phyloP scores from a whole-genome alignment of 148 eudicot species.

The Bassia scoparia region DNA sequence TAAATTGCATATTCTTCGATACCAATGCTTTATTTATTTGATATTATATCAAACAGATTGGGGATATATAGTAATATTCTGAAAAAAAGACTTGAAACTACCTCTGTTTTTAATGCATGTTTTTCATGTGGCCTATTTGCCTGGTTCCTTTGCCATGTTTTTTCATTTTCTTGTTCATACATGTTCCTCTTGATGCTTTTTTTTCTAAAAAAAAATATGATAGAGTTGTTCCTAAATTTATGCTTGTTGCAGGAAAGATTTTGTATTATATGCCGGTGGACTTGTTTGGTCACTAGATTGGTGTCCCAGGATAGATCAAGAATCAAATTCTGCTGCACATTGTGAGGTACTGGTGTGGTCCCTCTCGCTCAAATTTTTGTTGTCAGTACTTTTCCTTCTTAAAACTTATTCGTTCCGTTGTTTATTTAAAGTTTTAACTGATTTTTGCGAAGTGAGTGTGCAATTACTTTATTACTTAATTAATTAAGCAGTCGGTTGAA shows the following conservation, averaged over 20 bases:
- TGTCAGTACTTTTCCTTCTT: background rate
- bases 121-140: background rate
- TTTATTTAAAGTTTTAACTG: background rate
- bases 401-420: background rate
- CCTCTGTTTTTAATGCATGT: background rate
- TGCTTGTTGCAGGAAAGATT: constrained; percentile 72
- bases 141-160: background rate
- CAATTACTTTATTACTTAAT: no score
- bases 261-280: constrained; percentile 80
- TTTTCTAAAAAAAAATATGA: no score
- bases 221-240: constrained; percentile 20
- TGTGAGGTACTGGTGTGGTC: constrained; percentile 50
- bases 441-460: background rate
- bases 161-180: background rate
- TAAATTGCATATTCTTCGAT: background rate
- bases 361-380: background rate
- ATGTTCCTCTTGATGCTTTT: constrained; percentile 1
- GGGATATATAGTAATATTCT: background rate
- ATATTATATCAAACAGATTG: background rate
- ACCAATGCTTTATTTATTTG: background rate
- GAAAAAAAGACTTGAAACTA: background rate
- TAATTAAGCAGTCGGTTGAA: background rate
- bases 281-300: constrained; percentile 86
- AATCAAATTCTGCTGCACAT: constrained; percentile 32
- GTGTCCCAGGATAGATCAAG: constrained; percentile 63